These are phyloP conservation scores for Sideroxylon spinosum DNA, from an alignment of 179 eudicot genomes.

Conservation along the genomic window DNA sequence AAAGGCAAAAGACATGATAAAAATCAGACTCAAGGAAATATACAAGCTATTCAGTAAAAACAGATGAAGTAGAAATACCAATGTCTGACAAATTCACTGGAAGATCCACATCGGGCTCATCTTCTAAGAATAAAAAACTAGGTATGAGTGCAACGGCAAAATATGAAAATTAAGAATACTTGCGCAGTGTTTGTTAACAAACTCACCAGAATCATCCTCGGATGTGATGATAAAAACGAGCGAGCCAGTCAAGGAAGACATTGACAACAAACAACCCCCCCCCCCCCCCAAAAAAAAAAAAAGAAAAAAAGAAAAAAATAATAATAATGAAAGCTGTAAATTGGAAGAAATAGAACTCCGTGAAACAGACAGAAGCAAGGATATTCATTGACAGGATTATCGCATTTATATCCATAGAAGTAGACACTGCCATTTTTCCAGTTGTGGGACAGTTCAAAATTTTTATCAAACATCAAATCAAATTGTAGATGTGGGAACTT, in stretches of 20 bases:
- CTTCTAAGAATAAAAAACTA: slow-evolving; percentile 20
- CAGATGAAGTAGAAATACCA: not conserved
- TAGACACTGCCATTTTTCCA: slow-evolving; percentile 66
- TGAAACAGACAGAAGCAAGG: slow-evolving; percentile 28
- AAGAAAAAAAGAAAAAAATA: not conserved
- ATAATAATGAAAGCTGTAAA: too few species aligned
- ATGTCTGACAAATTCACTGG: slow-evolving; percentile 34
- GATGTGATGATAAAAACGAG: slow-evolving; percentile 19
- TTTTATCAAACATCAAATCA: slow-evolving; percentile 59
- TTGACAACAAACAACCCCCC: not conserved
- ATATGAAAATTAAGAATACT: not conserved
- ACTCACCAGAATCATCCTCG: slow-evolving; percentile 40
- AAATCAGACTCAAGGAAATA: not conserved
- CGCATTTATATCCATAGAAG: slow-evolving; percentile 56
- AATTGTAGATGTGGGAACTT: slow-evolving; percentile 58
- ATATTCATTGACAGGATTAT: slow-evolving; percentile 39
- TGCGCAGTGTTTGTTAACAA: not conserved
- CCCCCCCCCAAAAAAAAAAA: not conserved
- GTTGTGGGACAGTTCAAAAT: slow-evolving; percentile 67
- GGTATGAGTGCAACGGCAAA: slow-evolving; percentile 14
- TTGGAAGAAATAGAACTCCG: not conserved
- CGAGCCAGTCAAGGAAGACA: slow-evolving; percentile 31
- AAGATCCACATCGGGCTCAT: slow-evolving; percentile 39
- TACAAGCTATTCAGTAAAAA: not conserved
- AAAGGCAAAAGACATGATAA: slow-evolving; percentile 8